Conservation (phyloP, 331 rosid genomes). For the Quercus phellos region DNA sequence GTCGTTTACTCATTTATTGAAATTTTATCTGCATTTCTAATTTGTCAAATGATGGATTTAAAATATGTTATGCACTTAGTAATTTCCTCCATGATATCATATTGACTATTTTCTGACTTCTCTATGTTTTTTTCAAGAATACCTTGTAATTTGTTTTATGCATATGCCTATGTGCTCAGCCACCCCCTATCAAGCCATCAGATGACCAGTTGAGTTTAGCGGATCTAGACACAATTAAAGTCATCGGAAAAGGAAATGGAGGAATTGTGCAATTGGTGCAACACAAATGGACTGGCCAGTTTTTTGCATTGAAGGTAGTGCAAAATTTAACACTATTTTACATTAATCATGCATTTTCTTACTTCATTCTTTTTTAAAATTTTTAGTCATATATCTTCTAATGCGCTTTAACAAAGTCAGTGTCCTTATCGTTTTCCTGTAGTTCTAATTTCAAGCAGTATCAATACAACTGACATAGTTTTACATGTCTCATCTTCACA, state of each 20-base stretch:
- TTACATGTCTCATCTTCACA: background rate
- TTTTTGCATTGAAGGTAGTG: slow-evolving; percentile 94
- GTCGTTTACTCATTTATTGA: background rate
- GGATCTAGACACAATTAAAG: slow-evolving; percentile 75
- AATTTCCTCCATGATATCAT: background rate
- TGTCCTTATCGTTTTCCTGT: background rate
- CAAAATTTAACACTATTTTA: slow-evolving; percentile 8
- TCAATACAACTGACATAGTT: background rate
- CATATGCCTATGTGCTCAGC: slow-evolving; percentile 47
- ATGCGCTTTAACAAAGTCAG: background rate
- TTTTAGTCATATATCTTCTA: background rate
- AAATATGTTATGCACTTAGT: background rate
- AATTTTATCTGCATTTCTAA: background rate
- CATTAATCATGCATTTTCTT: slow-evolving; percentile 1
- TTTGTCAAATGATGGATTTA: background rate
- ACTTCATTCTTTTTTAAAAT: background rate
- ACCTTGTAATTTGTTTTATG: slow-evolving; percentile 13
- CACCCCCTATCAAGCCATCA: slow-evolving; percentile 80
- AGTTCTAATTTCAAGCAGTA: background rate
- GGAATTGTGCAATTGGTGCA: slow-evolving; percentile 95
- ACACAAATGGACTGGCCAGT: slow-evolving; percentile 98
- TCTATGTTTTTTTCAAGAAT: background rate
- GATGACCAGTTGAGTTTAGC: slow-evolving; percentile 76
- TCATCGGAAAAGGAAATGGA: slow-evolving; percentile 94
- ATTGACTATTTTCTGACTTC: too few species aligned